A percentile compares a stretch with the other conserved stretches of the same genome.
phyloP scores from a whole-genome alignment of 768 basidiomycete species.

The Leucocoprinus birnbaumii region DNA sequence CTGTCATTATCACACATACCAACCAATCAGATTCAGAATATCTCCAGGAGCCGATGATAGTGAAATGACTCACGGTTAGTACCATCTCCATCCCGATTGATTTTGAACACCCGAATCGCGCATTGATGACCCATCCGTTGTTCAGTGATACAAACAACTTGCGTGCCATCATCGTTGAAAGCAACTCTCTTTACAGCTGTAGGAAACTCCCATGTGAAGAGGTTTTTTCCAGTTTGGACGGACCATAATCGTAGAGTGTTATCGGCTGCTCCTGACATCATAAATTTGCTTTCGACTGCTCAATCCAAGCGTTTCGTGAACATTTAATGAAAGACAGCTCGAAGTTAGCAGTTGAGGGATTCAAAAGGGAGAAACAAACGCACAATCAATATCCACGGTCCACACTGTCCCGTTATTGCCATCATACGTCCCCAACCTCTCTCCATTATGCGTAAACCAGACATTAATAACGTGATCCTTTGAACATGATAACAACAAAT shows the following conservation, averaged over 20 bases:
- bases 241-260: constrained; percentile 91
- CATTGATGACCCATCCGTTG: constrained; percentile 94
- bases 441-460: constrained; percentile 97
- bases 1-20: constrained; percentile 35
- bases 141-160: constrained; percentile 92
- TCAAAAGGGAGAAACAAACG: constrained; percentile 27
- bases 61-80: constrained; percentile 63
- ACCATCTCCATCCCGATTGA: constrained; percentile 82
- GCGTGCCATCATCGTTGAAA: constrained; percentile 82
- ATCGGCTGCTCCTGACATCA: constrained; percentile 92
- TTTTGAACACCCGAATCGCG: constrained; percentile 85
- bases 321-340: constrained; percentile 3
- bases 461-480: constrained; percentile 96
- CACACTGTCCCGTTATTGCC: constrained; percentile 96
- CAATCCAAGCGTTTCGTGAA: no score
- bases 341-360: neutral
- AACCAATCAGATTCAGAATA: neutral
- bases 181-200: constrained; percentile 96
- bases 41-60: neutral
- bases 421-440: constrained; percentile 93
- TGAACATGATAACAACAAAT: constrained; percentile 91
- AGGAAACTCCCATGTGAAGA: constrained; percentile 96
- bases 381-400: constrained; percentile 96
- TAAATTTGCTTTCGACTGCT: constrained; percentile 79
- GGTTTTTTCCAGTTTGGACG: constrained; percentile 85